Evolutionary conservation across 257 asterid genomes (phyloP).

Genomic region (Misopates orontium): DNA sequence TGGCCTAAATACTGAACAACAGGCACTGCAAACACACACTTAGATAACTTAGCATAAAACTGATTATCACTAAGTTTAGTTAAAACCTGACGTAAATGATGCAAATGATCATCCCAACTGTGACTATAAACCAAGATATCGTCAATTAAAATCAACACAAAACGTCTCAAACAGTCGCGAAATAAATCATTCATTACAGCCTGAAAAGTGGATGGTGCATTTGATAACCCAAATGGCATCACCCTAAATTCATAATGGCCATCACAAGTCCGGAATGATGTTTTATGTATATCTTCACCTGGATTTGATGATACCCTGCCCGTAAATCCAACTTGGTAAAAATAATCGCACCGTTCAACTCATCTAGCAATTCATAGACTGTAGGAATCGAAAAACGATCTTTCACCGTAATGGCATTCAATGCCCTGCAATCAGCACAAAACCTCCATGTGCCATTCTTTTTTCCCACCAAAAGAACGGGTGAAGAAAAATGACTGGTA

Average conservation of each 20-base stretch:
- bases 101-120: too few relatives aligned
- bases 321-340: not conserved
- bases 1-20: too few relatives aligned
- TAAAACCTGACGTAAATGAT: too few relatives aligned
- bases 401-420: not conserved
- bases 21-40: not conserved
- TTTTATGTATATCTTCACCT: too few relatives aligned
- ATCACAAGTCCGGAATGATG: not conserved
- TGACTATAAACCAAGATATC: too few relatives aligned
- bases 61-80: not conserved
- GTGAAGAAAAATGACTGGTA: not conserved
- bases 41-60: not conserved
- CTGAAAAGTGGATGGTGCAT: not conserved
- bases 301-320: not conserved
- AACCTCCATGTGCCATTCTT: not conserved
- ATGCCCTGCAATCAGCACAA: not conserved
- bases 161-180: not conserved
- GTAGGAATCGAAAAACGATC: not conserved
- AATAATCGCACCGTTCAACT: too few relatives aligned
- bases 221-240: not conserved
- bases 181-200: not conserved
- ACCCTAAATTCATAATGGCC: not conserved
- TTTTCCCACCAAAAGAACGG: too few relatives aligned
- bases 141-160: too few relatives aligned
- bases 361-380: not conserved